Percentiles rank a stretch among this genome's conserved stretches.
Conservation (phyloP, 73 alveolate genomes). For the Effrenium voratum region DNA sequence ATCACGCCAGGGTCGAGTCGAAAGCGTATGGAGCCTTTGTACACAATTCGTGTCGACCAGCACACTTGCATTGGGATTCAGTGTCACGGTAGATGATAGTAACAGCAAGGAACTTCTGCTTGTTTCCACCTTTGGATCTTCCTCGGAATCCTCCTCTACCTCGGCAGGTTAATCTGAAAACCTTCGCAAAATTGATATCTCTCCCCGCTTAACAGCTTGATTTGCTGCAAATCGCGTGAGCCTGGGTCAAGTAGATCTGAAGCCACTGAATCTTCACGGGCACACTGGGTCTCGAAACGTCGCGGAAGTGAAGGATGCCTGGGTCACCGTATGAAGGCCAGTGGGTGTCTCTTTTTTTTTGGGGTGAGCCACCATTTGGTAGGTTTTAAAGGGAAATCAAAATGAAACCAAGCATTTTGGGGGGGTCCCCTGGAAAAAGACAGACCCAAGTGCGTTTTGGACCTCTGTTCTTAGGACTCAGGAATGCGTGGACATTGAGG, state of each 20-base stretch:
- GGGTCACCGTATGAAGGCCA: too few species aligned
- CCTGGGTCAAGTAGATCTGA: conserved; percentile 56
- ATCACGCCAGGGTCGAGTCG: background rate
- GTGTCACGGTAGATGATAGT: too few species aligned
- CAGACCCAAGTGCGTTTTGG: background rate
- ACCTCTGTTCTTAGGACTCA: background rate
- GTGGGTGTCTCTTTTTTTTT: background rate
- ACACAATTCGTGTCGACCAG: background rate
- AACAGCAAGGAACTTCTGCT: conserved; percentile 1
- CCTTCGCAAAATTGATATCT: too few species aligned
- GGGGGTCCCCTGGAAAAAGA: too few species aligned
- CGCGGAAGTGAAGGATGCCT: conserved; percentile 69
- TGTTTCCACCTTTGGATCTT: conserved; percentile 29
- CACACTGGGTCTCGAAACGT: conserved; percentile 25
- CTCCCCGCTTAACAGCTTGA: too few species aligned
- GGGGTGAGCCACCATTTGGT: background rate
- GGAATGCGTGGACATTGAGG: too few species aligned
- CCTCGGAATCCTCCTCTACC: conserved; percentile 10
- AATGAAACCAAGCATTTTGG: too few species aligned
- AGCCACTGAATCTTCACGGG: conserved; percentile 57
- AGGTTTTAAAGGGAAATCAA: too few species aligned
- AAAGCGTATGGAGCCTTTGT: conserved; percentile 27
- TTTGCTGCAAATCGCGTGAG: too few species aligned
- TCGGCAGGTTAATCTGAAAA: too few species aligned
- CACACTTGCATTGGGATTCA: too few species aligned